Conservation (phyloP, 176 grass and related monocot species). For the Coix lacrymajobi region DNA sequence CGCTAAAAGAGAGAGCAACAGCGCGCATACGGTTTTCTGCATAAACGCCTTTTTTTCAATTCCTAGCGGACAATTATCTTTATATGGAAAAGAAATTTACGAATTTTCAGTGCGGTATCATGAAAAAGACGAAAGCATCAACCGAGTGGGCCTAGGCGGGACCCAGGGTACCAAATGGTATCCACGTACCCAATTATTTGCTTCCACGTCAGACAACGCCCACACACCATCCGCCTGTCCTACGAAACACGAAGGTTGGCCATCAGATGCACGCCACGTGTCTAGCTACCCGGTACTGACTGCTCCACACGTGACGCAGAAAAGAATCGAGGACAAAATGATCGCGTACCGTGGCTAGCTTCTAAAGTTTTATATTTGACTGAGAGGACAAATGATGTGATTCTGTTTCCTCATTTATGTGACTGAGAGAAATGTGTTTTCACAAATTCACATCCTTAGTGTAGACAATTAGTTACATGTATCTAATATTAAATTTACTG, state of each 20-base stretch:
- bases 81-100: background rate
- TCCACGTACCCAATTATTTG: conserved; percentile 24
- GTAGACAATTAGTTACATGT: too few species aligned
- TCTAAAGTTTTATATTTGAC: background rate
- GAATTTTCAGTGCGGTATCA: background rate
- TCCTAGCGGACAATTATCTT: background rate
- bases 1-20: background rate
- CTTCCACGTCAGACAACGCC: conserved; percentile 28
- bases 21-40: background rate
- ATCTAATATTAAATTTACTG: too few species aligned
- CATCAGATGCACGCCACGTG: background rate
- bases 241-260: background rate
- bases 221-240: background rate
- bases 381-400: background rate
- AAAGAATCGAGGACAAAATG: background rate
- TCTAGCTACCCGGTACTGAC: background rate
- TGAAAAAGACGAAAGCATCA: conserved; percentile 10
- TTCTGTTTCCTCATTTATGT: background rate
- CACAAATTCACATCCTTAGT: background rate
- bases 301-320: background rate
- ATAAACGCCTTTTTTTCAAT: background rate
- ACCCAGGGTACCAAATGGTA: conserved; percentile 28
- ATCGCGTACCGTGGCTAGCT: background rate
- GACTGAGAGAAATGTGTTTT: background rate
- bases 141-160: conserved; percentile 12